Evolutionary conservation across 78 protist genomes (phyloP).

Genomic region (Dictyostelium capitatum): DNA sequence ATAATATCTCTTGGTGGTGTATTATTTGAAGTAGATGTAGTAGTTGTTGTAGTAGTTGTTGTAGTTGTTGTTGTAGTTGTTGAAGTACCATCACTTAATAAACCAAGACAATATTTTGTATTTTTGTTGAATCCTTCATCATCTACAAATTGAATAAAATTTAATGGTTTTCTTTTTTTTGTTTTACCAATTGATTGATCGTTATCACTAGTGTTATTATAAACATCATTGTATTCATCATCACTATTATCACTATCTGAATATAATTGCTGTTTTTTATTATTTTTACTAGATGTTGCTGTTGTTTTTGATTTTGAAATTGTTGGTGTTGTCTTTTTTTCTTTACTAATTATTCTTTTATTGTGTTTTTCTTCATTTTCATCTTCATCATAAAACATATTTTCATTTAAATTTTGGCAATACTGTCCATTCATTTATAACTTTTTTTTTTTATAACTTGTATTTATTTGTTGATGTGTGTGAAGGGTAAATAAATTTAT

Average conservation of each 20-base stretch:
- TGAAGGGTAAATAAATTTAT: no score
- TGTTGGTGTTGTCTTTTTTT: background rate
- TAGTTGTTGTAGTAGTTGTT: background rate
- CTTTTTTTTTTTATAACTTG: background rate
- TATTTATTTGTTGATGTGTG: background rate
- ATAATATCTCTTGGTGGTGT: background rate
- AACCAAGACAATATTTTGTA: constrained; percentile 2
- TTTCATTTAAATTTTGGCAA: background rate
- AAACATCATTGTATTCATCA: background rate
- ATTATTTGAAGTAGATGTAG: background rate
- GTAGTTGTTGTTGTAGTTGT: background rate
- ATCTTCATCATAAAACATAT: constrained; percentile 4
- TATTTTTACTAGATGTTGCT: background rate
- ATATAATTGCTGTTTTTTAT: no score
- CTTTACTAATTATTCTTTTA: background rate
- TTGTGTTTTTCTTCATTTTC: background rate
- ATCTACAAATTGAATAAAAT: background rate
- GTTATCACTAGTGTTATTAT: background rate
- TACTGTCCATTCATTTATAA: background rate
- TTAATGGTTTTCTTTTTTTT: background rate
- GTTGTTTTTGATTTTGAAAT: background rate
- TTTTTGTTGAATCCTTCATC: background rate
- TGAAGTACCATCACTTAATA: background rate
- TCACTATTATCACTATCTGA: background rate
- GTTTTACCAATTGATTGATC: background rate